Conservation (phyloP, 306 rosid genomes). For the Lathyrus aphaca region DNA sequence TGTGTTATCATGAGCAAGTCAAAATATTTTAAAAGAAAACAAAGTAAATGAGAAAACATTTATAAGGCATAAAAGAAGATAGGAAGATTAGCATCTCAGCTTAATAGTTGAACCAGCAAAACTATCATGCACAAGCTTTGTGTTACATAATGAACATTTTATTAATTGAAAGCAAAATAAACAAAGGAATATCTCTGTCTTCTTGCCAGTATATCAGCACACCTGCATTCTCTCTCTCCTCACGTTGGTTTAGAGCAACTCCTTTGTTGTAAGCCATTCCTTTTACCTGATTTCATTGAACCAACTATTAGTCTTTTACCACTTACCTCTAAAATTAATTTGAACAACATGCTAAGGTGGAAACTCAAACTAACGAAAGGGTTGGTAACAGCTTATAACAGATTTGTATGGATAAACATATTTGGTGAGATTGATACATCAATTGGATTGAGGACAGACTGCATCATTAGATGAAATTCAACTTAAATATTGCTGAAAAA, state of each 20-base stretch:
- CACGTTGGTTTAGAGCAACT: constrained; percentile 57
- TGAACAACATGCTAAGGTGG: too few relatives aligned
- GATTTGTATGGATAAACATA: too few relatives aligned
- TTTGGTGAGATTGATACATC: too few relatives aligned
- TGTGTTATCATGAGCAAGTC: constrained; percentile 40
- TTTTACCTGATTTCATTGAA: too few relatives aligned
- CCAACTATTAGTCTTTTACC: too few relatives aligned
- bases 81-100: neutral
- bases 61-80: neutral
- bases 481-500: too few relatives aligned
- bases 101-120: constrained; percentile 33
- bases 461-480: too few relatives aligned
- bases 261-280: constrained; percentile 94
- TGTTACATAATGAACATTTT: constrained; percentile 22
- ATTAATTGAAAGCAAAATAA: constrained; percentile 25
- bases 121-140: constrained; percentile 18
- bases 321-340: too few relatives aligned
- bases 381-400: too few relatives aligned
- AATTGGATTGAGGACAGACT: too few relatives aligned
- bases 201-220: constrained; percentile 32
- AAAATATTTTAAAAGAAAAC: constrained; percentile 11
- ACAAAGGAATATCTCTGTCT: constrained; percentile 14
- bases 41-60: neutral
- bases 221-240: constrained; percentile 93
- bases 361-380: too few relatives aligned